phyloP scores from a whole-genome alignment of 1,284 basidiomycete species.

The Malassezia psittaci region DNA sequence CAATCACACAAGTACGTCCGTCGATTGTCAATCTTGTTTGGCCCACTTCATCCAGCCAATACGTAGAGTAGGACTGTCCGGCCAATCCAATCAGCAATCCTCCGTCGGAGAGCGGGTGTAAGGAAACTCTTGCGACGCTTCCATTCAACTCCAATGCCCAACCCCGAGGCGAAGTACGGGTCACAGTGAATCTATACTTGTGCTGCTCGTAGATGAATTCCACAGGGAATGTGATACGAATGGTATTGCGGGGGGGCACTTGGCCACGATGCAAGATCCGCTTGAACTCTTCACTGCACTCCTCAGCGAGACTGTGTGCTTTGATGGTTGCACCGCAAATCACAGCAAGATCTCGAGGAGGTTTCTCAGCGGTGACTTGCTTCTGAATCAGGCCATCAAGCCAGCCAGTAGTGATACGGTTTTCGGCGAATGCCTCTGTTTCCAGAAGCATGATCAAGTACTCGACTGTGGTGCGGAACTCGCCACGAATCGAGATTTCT shows the following conservation, averaged over 20 bases:
- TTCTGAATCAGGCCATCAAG: conserved; percentile 89
- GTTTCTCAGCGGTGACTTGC: conserved; percentile 91
- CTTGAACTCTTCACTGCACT: conserved; percentile 85
- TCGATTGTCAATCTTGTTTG: conserved; percentile 69
- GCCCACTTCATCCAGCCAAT: conserved; percentile 94
- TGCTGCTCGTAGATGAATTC: conserved; percentile 90
- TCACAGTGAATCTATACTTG: conserved; percentile 90
- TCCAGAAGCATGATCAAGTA: conserved; percentile 87
- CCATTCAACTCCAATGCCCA: conserved; percentile 97
- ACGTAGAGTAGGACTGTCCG: conserved; percentile 90
- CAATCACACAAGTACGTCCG: conserved; percentile 92
- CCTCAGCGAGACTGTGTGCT: conserved; percentile 78
- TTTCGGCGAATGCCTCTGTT: conserved; percentile 89
- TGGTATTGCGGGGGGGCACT: conserved; percentile 82
- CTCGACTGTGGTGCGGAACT: conserved; percentile 97
- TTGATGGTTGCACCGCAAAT: conserved; percentile 91
- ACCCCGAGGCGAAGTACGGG: conserved; percentile 71
- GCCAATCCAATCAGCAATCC: conserved; percentile 83
- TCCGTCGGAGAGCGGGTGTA: conserved; percentile 77
- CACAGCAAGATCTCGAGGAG: conserved; percentile 81
- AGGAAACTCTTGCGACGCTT: conserved; percentile 29
- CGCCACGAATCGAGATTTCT: conserved; percentile 94
- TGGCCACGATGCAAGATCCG: conserved; percentile 94
- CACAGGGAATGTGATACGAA: conserved; percentile 93
- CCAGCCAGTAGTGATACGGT: conserved; percentile 98